Evolutionary conservation across 2,329 filamentous ascomycete genomes (phyloP), one percentile per base, ranked within the genome.

Genomic region (Colletotrichum sojae): DNA sequence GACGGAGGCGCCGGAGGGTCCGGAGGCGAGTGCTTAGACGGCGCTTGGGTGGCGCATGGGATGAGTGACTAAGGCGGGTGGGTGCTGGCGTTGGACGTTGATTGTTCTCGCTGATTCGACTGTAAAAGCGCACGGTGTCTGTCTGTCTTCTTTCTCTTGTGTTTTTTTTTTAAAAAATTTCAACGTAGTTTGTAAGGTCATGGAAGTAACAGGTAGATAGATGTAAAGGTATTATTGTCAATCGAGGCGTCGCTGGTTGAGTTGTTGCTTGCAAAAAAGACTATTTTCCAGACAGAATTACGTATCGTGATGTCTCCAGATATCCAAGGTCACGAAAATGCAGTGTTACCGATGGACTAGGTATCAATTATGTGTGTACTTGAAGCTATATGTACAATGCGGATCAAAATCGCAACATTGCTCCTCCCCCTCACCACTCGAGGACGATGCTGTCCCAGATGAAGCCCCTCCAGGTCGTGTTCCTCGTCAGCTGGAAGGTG

Each of bases 371-470:
- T 31, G 2, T 20, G 25, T 43, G 40, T 43, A 16, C 40, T 36
- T 43, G 40, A 15, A n/a, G 15, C 16, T 15, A n/a, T 5, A 43
- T 43, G 2, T 43, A 43, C 40, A 43, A 43, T 43, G 10, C 13
- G n/a, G 16, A n/a, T n/a, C 13, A 43, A 15, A 43, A 5, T 15
- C 16, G 16, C 15, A 43, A 4, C 2, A 25, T 25, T 25, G 4
- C 22, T 40, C 5, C 39, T 40, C 13, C 40, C 4, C 1, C 13
- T 69, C 66, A 76, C 75, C 75, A 76, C 62, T 77, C 75, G 25
- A 76, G 57, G 15, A 75, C 66, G 16, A 77, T 73, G 45, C 72
- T 73, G 48, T 77, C 75, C 74, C 75, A 76, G 72, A 76, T 73
- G 46, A 77, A 75, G 4, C 74, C 75, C 22, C 72, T 71, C 75